A percentile compares a stretch with the other conserved stretches of the same genome.
Conservation (phyloP, 768 basidiomycete species). For the Daedalea quercina region DNA sequence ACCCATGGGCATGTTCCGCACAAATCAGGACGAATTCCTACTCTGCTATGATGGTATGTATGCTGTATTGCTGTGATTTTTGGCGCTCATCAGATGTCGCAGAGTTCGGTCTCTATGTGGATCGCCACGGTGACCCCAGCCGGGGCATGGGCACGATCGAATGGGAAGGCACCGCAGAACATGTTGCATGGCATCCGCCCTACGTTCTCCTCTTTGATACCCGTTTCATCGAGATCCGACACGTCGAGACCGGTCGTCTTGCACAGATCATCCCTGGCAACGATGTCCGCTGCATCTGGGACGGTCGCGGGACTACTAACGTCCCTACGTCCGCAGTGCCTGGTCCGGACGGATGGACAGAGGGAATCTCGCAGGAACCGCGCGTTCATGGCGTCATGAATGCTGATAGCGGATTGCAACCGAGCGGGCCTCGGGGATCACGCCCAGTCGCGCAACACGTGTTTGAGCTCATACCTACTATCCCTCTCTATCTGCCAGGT, state of each 20-base stretch:
- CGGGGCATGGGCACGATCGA: slow-evolving; percentile 69
- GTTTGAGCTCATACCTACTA: slow-evolving; percentile 73
- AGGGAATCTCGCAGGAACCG: slow-evolving; percentile 62
- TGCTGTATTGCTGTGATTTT: neutral
- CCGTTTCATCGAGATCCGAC: slow-evolving; percentile 86
- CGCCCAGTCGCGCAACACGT: slow-evolving; percentile 65
- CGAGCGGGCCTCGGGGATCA: slow-evolving; percentile 25
- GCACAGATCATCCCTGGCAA: slow-evolving; percentile 78
- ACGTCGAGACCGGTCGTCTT: slow-evolving; percentile 72
- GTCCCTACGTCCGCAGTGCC: slow-evolving; percentile 27
- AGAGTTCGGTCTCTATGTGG: slow-evolving; percentile 92
- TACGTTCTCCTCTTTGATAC: slow-evolving; percentile 85
- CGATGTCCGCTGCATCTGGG: slow-evolving; percentile 85
- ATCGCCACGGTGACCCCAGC: slow-evolving; percentile 86
- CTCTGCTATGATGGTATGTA: slow-evolving; percentile 79
- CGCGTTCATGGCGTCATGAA: slow-evolving; percentile 87
- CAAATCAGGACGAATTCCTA: slow-evolving; percentile 82
- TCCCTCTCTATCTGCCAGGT: slow-evolving; percentile 59
- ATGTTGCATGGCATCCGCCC: slow-evolving; percentile 83
- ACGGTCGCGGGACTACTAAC: slow-evolving; percentile 53
- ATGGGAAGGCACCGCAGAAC: slow-evolving; percentile 91
- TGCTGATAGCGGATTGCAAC: slow-evolving; percentile 30
- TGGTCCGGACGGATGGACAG: slow-evolving; percentile 40
- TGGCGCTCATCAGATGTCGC: neutral
- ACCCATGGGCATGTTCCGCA: slow-evolving; percentile 87